phyloP scores from a whole-genome alignment of 2,329 filamentous ascomycete genomes.

The Paraphoma chrysanthemicola region DNA sequence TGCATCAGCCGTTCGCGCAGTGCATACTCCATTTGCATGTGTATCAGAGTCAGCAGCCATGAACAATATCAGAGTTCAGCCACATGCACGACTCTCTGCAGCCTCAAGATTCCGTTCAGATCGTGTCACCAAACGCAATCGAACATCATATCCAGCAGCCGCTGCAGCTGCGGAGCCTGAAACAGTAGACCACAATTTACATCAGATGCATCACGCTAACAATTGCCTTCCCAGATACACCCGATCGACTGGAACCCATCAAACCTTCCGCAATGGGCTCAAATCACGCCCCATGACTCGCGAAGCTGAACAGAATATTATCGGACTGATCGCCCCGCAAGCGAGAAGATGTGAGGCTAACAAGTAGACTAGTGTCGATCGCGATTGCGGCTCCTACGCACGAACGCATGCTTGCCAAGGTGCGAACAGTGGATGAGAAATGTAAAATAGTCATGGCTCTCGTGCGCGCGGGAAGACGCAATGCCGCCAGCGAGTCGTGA shows the following conservation, averaged over 20 bases:
- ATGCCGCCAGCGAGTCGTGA: neutral
- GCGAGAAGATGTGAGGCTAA: conserved; percentile 2
- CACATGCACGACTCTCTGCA: neutral
- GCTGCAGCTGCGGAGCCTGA: neutral
- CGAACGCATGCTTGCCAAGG: neutral
- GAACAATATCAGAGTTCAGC: neutral
- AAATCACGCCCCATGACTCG: neutral
- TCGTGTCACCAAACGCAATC: neutral
- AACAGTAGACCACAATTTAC: neutral
- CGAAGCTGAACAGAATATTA: neutral
- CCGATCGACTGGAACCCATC: conserved; percentile 4
- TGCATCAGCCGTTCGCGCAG: conserved; percentile 1
- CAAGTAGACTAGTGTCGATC: conserved; percentile 6
- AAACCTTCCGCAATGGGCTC: conserved; percentile 2
- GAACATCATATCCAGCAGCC: neutral
- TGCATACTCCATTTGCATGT: conserved; percentile 4
- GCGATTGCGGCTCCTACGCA: conserved; percentile 2
- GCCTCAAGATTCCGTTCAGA: neutral
- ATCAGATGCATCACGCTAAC: neutral
- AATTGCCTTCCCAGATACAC: neutral
- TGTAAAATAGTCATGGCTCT: too few species aligned
- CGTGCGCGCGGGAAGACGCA: neutral
- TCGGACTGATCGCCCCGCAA: conserved; percentile 3
- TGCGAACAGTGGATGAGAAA: neutral
- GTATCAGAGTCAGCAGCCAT: neutral